Percentiles rank a stretch among this genome's conserved stretches.
Conservation (phyloP, 176 grass and related monocot genomes). For the Thinopyrum elongatum region DNA sequence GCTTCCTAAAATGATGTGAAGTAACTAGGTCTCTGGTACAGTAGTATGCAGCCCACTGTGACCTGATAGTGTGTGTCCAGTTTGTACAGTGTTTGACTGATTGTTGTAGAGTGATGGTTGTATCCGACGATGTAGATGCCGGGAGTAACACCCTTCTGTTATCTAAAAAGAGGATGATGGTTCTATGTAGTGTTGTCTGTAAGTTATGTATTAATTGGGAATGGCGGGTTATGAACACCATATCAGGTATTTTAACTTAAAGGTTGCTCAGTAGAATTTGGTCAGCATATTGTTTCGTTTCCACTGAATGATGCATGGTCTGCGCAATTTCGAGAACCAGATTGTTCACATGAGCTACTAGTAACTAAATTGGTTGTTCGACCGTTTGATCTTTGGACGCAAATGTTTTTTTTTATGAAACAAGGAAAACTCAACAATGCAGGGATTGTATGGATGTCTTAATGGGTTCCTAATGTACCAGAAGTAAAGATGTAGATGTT, state of each 20-base stretch:
- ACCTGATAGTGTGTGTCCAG: slow-evolving; percentile 16
- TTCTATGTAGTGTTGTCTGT: slow-evolving; percentile 10
- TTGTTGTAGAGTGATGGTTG: slow-evolving; percentile 23
- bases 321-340: background rate
- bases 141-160: background rate
- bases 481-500: background rate
- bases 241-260: background rate
- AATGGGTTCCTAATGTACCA: too few relatives aligned
- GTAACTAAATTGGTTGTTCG: background rate
- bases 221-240: background rate
- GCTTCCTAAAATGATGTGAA: background rate
- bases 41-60: slow-evolving; percentile 5
- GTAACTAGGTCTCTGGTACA: slow-evolving; percentile 25
- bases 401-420: background rate
- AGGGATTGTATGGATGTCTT: background rate
- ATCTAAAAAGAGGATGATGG: background rate
- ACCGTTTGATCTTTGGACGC: background rate
- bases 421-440: background rate
- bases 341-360: background rate
- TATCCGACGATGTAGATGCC: background rate
- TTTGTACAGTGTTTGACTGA: slow-evolving; percentile 14
- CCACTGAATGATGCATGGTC: background rate
- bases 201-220: slow-evolving; percentile 1
- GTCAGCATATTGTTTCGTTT: background rate
- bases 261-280: background rate